Percentiles rank a stretch among this genome's conserved stretches.
Evolutionary conservation across 176 grass and related monocot species (phyloP).

Genomic region (Aegilops bicornis): DNA sequence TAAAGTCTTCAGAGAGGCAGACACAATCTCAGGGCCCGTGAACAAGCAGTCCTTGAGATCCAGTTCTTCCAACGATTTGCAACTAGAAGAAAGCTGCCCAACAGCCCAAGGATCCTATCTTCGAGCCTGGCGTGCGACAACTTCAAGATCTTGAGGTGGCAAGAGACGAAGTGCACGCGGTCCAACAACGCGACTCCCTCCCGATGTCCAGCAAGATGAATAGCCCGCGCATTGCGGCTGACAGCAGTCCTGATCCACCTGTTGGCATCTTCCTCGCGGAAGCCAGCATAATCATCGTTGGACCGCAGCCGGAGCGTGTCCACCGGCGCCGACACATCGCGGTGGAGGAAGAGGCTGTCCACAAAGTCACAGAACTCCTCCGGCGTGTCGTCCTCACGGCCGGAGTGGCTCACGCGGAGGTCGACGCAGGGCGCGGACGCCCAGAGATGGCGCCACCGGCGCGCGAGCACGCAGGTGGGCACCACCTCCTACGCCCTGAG

Average conservation of each 20-base stretch:
- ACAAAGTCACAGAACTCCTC: not conserved
- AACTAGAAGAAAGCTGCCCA: not conserved
- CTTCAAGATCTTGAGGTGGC: slow-evolving; percentile 32
- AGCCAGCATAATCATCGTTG: not conserved
- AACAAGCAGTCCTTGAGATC: not conserved
- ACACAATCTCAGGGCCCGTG: not conserved
- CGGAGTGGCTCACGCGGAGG: not conserved
- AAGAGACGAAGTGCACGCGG: not conserved
- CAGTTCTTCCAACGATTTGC: slow-evolving; percentile 28
- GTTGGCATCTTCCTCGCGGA: not conserved
- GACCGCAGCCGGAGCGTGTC: slow-evolving; percentile 29
- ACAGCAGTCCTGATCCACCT: slow-evolving; percentile 16
- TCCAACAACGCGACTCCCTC: not conserved
- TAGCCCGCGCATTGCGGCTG: not conserved
- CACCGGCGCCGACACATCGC: not conserved
- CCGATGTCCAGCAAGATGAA: slow-evolving; percentile 10
- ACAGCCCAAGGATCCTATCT: not conserved
- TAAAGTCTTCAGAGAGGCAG: slow-evolving; percentile 19
- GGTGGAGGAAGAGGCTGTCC: not conserved
- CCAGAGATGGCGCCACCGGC: slow-evolving; percentile 34
- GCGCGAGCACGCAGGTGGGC: slow-evolving; percentile 36
- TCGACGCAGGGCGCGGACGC: slow-evolving; percentile 19
- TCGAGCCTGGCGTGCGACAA: not conserved
- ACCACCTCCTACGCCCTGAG: slow-evolving; percentile 29
- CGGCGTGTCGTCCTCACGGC: not conserved